Conservation (phyloP, 768 basidiomycete genomes). For the Agrocybe pediades region DNA sequence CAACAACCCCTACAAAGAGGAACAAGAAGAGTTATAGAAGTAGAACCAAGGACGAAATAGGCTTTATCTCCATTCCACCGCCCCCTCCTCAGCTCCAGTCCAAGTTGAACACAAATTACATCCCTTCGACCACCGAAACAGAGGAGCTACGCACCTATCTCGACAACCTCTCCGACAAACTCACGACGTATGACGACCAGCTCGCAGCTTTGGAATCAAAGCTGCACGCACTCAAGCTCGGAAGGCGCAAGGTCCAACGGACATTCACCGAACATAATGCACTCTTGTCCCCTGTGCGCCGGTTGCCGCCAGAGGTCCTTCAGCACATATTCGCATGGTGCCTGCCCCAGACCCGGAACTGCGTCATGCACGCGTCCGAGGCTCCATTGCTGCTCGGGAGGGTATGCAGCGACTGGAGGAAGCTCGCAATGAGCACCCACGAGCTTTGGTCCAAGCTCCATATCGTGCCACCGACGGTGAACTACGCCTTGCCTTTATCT, state of each 20-base stretch:
- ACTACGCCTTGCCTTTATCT: constrained; percentile 17
- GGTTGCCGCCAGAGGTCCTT: constrained; percentile 25
- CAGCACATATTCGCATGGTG: constrained; percentile 27
- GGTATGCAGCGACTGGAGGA: constrained; percentile 29
- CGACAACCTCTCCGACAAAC: constrained; percentile 13
- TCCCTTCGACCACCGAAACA: no score
- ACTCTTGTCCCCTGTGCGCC: constrained; percentile 25
- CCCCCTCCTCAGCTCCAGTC: constrained; percentile 20
- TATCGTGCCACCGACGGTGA: constrained; percentile 27
- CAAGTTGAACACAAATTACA: constrained; percentile 27
- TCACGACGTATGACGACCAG: constrained; percentile 19
- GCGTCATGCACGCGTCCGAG: constrained; percentile 29
- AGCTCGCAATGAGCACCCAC: constrained; percentile 23
- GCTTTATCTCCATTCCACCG: no score
- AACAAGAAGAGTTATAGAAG: no score
- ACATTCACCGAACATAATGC: constrained; percentile 19
- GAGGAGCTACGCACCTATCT: constrained; percentile 22
- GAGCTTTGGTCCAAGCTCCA: constrained; percentile 29
- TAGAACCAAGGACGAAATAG: no score
- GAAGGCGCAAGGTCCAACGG: constrained; percentile 15
- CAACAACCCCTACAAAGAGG: no score
- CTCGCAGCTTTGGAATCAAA: constrained; percentile 19
- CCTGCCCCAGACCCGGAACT: constrained; percentile 23
- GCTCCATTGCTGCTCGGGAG: constrained; percentile 28
- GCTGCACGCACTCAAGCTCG: constrained; percentile 12